Conservation (phyloP, 2,329 filamentous ascomycete genomes). For the Monosporascus sp. region DNA sequence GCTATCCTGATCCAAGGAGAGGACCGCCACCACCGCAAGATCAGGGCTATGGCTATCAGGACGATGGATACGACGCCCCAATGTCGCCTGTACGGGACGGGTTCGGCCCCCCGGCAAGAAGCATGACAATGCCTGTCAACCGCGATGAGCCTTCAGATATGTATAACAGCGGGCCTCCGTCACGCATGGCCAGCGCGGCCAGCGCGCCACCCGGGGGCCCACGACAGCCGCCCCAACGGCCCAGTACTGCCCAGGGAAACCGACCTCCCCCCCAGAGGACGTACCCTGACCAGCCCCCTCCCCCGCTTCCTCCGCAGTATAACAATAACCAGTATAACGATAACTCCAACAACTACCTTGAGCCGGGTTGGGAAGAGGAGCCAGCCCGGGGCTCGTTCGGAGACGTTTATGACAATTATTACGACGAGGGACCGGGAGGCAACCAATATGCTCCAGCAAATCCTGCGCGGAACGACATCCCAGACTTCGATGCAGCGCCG, state of each 20-base stretch:
- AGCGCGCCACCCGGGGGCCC: constrained; percentile 42
- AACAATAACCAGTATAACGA: too few relatives aligned
- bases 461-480: constrained; percentile 26
- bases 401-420: constrained; percentile 52
- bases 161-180: constrained; percentile 27
- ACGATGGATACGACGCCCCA: constrained; percentile 31
- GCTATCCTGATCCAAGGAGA: constrained; percentile 31
- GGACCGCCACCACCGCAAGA: constrained; percentile 26
- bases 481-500: constrained; percentile 38
- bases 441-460: constrained; percentile 26
- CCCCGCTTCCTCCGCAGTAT: constrained; percentile 19
- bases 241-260: constrained; percentile 49
- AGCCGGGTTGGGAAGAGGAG: constrained; percentile 31
- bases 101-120: constrained; percentile 49
- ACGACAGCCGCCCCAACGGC: constrained; percentile 43
- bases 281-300: constrained; percentile 40
- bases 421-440: constrained; percentile 31
- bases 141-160: constrained; percentile 34
- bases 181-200: constrained; percentile 38
- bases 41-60: constrained; percentile 31
- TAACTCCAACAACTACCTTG: constrained; percentile 6
- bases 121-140: constrained; percentile 56
- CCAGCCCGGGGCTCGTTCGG: constrained; percentile 36
- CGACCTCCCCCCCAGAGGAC: constrained; percentile 48
- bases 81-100: constrained; percentile 32